Evolutionary conservation across 371 early-diverging fungal genomes (phyloP), one percentile per base, ranked within the genome.

Genomic region (Rhizopus microsporus): DNA sequence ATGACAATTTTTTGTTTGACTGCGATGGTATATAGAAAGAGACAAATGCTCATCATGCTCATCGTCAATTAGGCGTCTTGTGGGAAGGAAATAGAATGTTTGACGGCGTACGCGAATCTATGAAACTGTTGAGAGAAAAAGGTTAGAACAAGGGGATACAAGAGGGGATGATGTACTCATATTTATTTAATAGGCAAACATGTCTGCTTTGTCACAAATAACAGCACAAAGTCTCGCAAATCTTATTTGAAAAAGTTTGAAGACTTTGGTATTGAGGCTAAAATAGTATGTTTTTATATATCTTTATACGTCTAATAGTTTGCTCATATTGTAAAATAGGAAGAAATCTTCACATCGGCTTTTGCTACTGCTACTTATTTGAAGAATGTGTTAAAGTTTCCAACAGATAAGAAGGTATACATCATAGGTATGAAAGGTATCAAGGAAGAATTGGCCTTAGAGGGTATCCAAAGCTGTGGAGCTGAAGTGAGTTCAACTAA

Each of bases 281-380:
- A 71, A 4, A 66, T 71, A 51, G 91, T 90, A 84, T 54, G 67
- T 45, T n/a, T 15, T 15, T 37, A 17, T 17, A 15, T 1, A 50
- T 54, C 39, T 10, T 42, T 12, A 29, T 1, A 37, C 2, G 29
- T 4, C 16, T 12, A 8, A 6, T 32, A 31, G 34, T 31, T 4
- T 30, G 13, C 17, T 35, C 12, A 39, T 7, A 30, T 34, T 12
- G 40, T 13, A 17, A 13, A 39, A 17, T 72, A 92, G 88, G 88
- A 91, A 17, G 95, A 98, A 54, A 90, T 98, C 12, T 96, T 96
- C 59, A 88, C 93, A 47, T 95, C 97, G n/a, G 85, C 97, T 0
- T 95, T 89, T 70, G 95, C 95, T 0, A 91, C 97, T 0, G 99
- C 99, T 0, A 88, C 88, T 57, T 98, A 97, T 67, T 77, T 98